phyloP scores from a whole-genome alignment of 306 rosid species.

The Pyrus bretschneideri region DNA sequence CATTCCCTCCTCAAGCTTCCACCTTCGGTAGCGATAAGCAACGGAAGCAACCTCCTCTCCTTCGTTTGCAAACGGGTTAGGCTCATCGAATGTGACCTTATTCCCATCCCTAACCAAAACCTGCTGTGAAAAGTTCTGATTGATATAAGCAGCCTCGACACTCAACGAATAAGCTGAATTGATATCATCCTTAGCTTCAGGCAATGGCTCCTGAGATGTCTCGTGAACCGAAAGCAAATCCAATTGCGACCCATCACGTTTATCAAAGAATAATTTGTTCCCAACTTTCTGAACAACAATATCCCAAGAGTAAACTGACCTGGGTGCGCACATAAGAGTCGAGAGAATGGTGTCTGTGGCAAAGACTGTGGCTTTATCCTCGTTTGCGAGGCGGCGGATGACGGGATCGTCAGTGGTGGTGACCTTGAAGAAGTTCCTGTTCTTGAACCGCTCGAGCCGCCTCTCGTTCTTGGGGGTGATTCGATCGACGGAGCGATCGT shows the following conservation, averaged over 20 bases:
- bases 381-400: constrained; percentile 72
- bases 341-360: constrained; percentile 80
- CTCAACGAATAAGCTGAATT: constrained; percentile 74
- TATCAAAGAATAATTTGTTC: constrained; percentile 81
- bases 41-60: constrained; percentile 92
- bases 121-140: constrained; percentile 91
- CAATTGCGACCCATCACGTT: constrained; percentile 84
- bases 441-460: constrained; percentile 74
- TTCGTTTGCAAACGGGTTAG: constrained; percentile 87
- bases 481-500: constrained; percentile 68
- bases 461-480: constrained; percentile 78
- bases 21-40: constrained; percentile 75
- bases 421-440: constrained; percentile 79
- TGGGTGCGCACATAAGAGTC: constrained; percentile 79
- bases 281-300: constrained; percentile 87
- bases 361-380: constrained; percentile 81
- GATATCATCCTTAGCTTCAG: constrained; percentile 91
- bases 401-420: constrained; percentile 92
- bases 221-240: constrained; percentile 89
- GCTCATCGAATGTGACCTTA: constrained; percentile 75
- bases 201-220: constrained; percentile 90
- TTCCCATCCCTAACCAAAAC: constrained; percentile 70
- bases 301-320: constrained; percentile 94
- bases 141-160: constrained; percentile 81
- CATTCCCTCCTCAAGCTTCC: constrained; percentile 88